These are phyloP conservation scores for Acarospora socialis DNA, from an alignment of 2,329 filamentous ascomycete genomes.

Conservation along the genomic window DNA sequence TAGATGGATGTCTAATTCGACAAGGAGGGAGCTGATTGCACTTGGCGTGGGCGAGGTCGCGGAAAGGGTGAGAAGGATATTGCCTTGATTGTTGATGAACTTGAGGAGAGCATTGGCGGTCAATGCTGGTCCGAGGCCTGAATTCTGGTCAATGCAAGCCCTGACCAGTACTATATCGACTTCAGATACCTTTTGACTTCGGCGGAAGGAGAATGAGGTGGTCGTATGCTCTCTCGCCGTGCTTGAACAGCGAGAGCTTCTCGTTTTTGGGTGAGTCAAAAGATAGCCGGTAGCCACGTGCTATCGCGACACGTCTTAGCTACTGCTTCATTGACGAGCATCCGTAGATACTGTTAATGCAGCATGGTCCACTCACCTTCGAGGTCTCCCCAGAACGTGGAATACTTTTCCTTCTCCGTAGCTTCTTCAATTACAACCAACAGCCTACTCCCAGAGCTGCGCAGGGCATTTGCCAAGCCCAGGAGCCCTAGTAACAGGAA, in stretches of 20 bases:
- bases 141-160: slow-evolving; percentile 7
- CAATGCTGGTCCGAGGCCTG: slow-evolving; percentile 74
- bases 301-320: slow-evolving; percentile 34
- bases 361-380: slow-evolving; percentile 23
- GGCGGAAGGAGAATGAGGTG: slow-evolving; percentile 79
- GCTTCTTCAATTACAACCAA: slow-evolving; percentile 77
- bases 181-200: slow-evolving; percentile 63
- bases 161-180: slow-evolving; percentile 13
- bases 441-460: slow-evolving; percentile 63
- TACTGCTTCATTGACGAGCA: not conserved
- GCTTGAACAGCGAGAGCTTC: slow-evolving; percentile 61
- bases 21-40: slow-evolving; percentile 61
- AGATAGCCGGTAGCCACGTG: slow-evolving; percentile 64
- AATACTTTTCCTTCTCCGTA: slow-evolving; percentile 68
- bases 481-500: slow-evolving; percentile 53
- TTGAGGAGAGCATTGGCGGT: slow-evolving; percentile 76
- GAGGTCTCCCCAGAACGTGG: slow-evolving; percentile 49
- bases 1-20: slow-evolving; percentile 81
- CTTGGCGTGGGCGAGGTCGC: slow-evolving; percentile 55
- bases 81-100: slow-evolving; percentile 83
- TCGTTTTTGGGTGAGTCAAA: slow-evolving; percentile 77
- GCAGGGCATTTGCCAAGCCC: slow-evolving; percentile 58
- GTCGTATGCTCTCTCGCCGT: slow-evolving; percentile 81
- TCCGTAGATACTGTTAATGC: not conserved
- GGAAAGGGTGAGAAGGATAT: slow-evolving; percentile 76